Evolutionary conservation across 2,329 filamentous ascomycete genomes (phyloP), one percentile per base, ranked within the genome.

Genomic region (Talaromyces islandicus): DNA sequence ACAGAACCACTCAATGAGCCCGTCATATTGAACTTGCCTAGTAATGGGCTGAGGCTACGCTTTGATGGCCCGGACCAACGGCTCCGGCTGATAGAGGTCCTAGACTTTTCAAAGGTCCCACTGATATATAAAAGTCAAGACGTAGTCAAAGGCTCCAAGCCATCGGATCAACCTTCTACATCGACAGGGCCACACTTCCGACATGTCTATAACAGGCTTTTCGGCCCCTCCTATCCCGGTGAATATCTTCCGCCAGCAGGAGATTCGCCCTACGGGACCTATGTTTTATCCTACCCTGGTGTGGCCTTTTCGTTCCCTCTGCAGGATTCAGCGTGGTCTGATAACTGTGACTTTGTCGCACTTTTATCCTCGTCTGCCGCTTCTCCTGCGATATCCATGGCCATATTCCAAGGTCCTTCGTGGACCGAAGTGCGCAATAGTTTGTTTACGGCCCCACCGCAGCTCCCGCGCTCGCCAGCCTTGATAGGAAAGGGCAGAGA

Each of bases 21-120:
- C 0, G 84, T 97, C 19, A 80, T 90, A 50, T 76, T 97, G 59
- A 82, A 82, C 19, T 84, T 99, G 4, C 90, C 92, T 0, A 83
- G 85, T 3, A 99, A 97, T 75, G 94, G 94, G 29, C 75, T 99
- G 30, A 89, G 93, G 12, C 78, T 99, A 57, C 91, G 91, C 48
- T 99, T 99, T 71, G 94, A 99, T 71, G 94, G 92, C 0, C 87
- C 90, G 4, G 92, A 97, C 69, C 94, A 99, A 75, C 86, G 93
- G 38, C 79, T 99, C 48, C 89, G 94, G 2, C 78, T 99, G 63
- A 91, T 99, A 66, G 94, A 99, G 74, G 86, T 97, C 7, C 77
- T 91, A 58, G 92, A 97, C 76, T 97, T 99, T 71, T 87, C 88
- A 53, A 94, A 91, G 73, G 91, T 87, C 63, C 85, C 87, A 63